Conservation (phyloP, 768 basidiomycete species). For the Kwoniella dejecticola region DNA sequence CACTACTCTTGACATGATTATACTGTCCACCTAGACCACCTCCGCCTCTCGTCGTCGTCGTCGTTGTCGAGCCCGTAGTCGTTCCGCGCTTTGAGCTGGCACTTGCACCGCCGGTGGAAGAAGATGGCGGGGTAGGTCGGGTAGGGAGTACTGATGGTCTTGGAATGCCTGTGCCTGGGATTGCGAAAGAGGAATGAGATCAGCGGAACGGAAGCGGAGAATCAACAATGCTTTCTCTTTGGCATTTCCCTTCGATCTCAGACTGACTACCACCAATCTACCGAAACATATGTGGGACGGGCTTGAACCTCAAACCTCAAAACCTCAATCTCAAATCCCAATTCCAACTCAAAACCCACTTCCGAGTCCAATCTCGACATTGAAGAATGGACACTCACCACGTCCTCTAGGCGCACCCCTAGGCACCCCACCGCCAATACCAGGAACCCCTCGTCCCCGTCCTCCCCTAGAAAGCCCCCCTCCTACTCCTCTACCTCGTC, state of each 20-base stretch:
- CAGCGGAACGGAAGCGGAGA: too few species aligned
- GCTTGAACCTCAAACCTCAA: too few species aligned
- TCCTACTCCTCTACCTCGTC: conserved; percentile 24
- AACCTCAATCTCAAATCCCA: too few species aligned
- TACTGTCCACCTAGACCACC: conserved; percentile 38
- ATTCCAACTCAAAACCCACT: too few species aligned
- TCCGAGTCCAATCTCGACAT: too few species aligned
- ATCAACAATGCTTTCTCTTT: too few species aligned
- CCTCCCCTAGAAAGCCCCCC: conserved; percentile 12
- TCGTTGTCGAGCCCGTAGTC: conserved; percentile 1
- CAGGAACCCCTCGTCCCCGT: conserved; percentile 9
- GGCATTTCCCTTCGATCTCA: too few species aligned
- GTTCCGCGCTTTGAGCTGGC: conserved; percentile 10
- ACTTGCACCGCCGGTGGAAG: too few species aligned
- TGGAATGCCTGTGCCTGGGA: conserved; percentile 33
- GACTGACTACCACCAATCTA: too few species aligned
- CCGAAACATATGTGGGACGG: too few species aligned
- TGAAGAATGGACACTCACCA: background rate
- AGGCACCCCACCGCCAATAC: background rate
- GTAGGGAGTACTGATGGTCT: conserved; percentile 14
- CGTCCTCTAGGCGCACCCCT: conserved; percentile 2
- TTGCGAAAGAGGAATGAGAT: too few species aligned
- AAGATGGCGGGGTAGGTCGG: conserved; percentile 3
- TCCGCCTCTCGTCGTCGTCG: conserved; percentile 16
- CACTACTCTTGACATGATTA: conserved; percentile 47